phyloP scores from a whole-genome alignment of 371 early-diverging fungal species.

The Lichtheimia ornata region DNA sequence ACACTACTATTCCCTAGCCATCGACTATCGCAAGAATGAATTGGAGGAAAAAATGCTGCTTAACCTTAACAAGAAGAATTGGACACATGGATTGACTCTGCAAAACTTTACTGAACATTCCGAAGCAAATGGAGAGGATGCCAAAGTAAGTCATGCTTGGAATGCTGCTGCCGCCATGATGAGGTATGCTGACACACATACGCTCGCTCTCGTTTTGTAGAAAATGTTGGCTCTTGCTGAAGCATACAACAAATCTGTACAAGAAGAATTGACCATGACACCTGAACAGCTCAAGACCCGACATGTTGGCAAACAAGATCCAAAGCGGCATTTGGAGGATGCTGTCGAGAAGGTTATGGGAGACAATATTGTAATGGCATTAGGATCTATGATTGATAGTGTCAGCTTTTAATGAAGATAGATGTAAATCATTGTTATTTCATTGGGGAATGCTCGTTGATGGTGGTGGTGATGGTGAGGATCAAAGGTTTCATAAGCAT shows the following conservation, averaged over 20 bases:
- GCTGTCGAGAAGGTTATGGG: slow-evolving; percentile 89
- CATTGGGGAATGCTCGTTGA: too few relatives aligned
- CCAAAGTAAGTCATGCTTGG: slow-evolving; percentile 58
- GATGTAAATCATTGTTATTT: neutral
- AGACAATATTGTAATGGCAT: slow-evolving; percentile 92
- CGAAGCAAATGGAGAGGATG: slow-evolving; percentile 79
- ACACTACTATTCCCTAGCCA: slow-evolving; percentile 99
- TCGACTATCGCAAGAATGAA: slow-evolving; percentile 99
- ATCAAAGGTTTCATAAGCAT: too few relatives aligned
- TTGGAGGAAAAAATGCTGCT: slow-evolving; percentile 99
- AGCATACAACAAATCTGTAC: slow-evolving; percentile 93
- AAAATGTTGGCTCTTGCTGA: slow-evolving; percentile 87
- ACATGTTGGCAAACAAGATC: slow-evolving; percentile 98
- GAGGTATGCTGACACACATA: neutral
- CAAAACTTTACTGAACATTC: slow-evolving; percentile 84
- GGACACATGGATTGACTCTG: slow-evolving; percentile 96
- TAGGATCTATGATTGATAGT: slow-evolving; percentile 91
- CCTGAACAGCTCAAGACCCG: slow-evolving; percentile 93
- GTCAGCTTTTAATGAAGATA: slow-evolving; percentile 57
- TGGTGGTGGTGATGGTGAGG: too few relatives aligned
- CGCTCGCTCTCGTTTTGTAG: slow-evolving; percentile 23
- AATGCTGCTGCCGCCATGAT: too few relatives aligned
- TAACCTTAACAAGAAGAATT: slow-evolving; percentile 98
- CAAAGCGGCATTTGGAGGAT: slow-evolving; percentile 95
- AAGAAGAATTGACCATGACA: slow-evolving; percentile 94